These are phyloP conservation scores for Carex myosuroides DNA, from an alignment of 176 grass and related monocot genomes.

Conservation along the genomic window DNA sequence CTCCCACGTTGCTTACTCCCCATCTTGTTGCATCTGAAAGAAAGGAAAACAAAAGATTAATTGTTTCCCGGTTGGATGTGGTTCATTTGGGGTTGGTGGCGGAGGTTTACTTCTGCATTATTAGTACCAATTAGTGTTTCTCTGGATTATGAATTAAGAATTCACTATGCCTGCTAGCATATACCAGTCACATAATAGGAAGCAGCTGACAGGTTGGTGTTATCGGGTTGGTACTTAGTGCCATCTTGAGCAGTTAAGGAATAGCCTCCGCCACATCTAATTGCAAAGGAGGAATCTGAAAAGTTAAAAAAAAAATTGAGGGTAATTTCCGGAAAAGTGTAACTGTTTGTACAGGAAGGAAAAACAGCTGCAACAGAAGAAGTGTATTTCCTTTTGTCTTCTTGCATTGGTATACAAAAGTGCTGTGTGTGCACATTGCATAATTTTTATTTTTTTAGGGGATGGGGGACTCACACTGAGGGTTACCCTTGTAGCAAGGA, in stretches of 20 bases:
- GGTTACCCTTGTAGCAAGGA: constrained; percentile 43
- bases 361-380: no score
- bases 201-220: constrained; percentile 30
- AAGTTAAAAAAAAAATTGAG: background rate
- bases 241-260: constrained; percentile 45
- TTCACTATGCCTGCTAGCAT: background rate
- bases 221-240: constrained; percentile 42
- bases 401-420: background rate
- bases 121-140: background rate
- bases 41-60: background rate
- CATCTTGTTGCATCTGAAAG: constrained; percentile 30
- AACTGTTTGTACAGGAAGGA: background rate
- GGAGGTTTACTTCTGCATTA: background rate
- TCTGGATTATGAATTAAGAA: background rate
- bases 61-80: background rate
- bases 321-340: background rate
- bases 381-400: background rate
- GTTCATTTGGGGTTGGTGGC: background rate
- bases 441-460: background rate
- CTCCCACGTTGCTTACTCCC: constrained; percentile 72
- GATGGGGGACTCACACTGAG: constrained; percentile 27
- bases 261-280: constrained; percentile 46
- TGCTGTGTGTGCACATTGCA: background rate
- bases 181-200: constrained; percentile 47
- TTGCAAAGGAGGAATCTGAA: constrained; percentile 60